phyloP scores from a whole-genome alignment of 192 early-diverging fungal genomes.

The Pecoramyces ruminantium region DNA sequence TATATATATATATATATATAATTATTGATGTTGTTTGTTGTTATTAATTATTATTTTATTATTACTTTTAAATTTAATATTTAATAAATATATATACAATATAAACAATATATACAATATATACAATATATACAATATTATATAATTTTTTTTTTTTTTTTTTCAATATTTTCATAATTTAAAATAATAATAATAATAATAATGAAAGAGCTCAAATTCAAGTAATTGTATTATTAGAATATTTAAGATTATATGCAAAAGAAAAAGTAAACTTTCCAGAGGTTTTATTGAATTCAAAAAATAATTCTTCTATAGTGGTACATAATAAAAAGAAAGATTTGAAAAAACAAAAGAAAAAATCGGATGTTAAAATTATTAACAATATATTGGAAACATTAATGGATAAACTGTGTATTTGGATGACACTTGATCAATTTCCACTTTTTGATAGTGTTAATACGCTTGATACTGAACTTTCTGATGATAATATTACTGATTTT shows the following conservation, averaged over 20 bases:
- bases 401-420: background rate
- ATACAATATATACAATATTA: too few species aligned
- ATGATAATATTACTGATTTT: background rate
- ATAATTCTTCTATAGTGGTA: background rate
- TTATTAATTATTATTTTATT: too few species aligned
- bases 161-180: too few species aligned
- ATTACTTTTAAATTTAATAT: too few species aligned
- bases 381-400: background rate
- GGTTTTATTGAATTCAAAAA: background rate
- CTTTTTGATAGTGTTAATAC: background rate
- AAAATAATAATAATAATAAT: too few species aligned
- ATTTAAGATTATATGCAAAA: background rate
- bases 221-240: background rate
- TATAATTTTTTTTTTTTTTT: too few species aligned
- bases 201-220: background rate
- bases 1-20: too few species aligned
- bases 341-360: background rate
- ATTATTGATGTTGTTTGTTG: too few species aligned
- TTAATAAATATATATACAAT: too few species aligned
- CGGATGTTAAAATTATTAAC: background rate
- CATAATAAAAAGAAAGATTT: background rate
- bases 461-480: background rate
- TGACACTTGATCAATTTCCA: background rate
- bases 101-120: too few species aligned
- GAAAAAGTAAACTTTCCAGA: background rate